These are phyloP conservation scores for Dillenia turbinata DNA, from an alignment of 164 flowering plant genomes.

Conservation along the genomic window DNA sequence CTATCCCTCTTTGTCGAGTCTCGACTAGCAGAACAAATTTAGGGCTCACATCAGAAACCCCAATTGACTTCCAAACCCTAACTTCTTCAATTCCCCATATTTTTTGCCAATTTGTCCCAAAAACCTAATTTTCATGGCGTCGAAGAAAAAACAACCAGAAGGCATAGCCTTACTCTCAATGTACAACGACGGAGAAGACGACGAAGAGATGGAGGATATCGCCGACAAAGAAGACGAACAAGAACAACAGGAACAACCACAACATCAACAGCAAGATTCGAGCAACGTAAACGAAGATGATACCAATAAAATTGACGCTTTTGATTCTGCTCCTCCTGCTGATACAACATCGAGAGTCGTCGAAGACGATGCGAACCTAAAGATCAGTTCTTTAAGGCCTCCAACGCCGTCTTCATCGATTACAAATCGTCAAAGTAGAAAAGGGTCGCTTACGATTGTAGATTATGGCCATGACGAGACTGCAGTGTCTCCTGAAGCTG, in stretches of 20 bases:
- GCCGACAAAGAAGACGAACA: constrained; percentile 26
- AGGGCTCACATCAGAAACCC: too few species aligned
- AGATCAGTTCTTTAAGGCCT: constrained; percentile 7
- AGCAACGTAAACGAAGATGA: constrained; percentile 1
- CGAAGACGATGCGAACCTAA: constrained; percentile 9
- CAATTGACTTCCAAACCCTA: too few species aligned
- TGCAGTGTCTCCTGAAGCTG: constrained; percentile 89
- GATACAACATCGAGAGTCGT: constrained; percentile 8
- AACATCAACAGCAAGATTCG: constrained; percentile 12
- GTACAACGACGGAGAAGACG: constrained; percentile 69
- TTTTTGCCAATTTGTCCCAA: background rate
- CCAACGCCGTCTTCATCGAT: constrained; percentile 9
- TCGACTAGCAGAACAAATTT: too few species aligned
- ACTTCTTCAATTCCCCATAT: too few species aligned
- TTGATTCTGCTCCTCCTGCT: constrained; percentile 17
- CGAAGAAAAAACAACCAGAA: constrained; percentile 61
- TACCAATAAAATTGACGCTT: background rate
- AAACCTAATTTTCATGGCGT: constrained; percentile 34
- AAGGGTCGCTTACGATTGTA: constrained; percentile 45
- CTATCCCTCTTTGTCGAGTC: too few species aligned
- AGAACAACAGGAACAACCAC: constrained; percentile 3
- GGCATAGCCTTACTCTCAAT: constrained; percentile 76
- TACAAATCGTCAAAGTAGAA: constrained; percentile 11
- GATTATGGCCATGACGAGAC: constrained; percentile 86
- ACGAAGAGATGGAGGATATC: constrained; percentile 59